Conservation (phyloP, 2,329 filamentous ascomycete genomes). For the Diplocarpon rosae region DNA sequence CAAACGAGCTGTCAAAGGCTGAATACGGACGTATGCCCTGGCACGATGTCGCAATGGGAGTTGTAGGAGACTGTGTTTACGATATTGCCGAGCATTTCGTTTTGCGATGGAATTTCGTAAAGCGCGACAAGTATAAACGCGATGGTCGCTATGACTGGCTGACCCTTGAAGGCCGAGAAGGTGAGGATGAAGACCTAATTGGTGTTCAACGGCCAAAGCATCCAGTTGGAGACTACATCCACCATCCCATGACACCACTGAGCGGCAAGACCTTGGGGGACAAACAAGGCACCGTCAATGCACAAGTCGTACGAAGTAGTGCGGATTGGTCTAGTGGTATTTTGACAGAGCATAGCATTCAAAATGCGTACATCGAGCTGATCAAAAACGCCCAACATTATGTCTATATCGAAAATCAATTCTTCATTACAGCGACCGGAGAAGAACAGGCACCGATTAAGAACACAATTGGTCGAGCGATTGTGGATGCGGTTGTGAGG, state of each 20-base stretch:
- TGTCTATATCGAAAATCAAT: constrained; percentile 97
- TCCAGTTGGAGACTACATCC: constrained; percentile 76
- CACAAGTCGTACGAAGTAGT: constrained; percentile 81
- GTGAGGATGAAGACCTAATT: constrained; percentile 72
- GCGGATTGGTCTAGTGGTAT: constrained; percentile 93
- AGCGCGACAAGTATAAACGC: constrained; percentile 95
- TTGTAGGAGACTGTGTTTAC: constrained; percentile 82
- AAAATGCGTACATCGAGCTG: constrained; percentile 75
- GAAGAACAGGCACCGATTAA: constrained; percentile 77
- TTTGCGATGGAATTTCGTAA: constrained; percentile 91
- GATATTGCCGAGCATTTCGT: constrained; percentile 96
- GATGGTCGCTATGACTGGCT: constrained; percentile 79
- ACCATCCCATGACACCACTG: constrained; percentile 65
- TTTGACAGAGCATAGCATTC: constrained; percentile 71
- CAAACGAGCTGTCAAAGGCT: constrained; percentile 82
- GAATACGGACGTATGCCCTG: constrained; percentile 95
- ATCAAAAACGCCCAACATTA: constrained; percentile 84
- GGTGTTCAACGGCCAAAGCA: constrained; percentile 83
- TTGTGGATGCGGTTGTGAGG: constrained; percentile 78
- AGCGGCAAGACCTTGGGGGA: constrained; percentile 50
- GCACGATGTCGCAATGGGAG: constrained; percentile 89
- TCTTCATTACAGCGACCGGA: constrained; percentile 90
- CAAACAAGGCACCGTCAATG: constrained; percentile 62
- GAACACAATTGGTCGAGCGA: constrained; percentile 78
- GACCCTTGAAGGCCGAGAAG: constrained; percentile 62